Evolutionary conservation across 2,329 filamentous ascomycete genomes (phyloP), one percentile per base, ranked within the genome.

Genomic region (Myriosclerotinia curreyana): DNA sequence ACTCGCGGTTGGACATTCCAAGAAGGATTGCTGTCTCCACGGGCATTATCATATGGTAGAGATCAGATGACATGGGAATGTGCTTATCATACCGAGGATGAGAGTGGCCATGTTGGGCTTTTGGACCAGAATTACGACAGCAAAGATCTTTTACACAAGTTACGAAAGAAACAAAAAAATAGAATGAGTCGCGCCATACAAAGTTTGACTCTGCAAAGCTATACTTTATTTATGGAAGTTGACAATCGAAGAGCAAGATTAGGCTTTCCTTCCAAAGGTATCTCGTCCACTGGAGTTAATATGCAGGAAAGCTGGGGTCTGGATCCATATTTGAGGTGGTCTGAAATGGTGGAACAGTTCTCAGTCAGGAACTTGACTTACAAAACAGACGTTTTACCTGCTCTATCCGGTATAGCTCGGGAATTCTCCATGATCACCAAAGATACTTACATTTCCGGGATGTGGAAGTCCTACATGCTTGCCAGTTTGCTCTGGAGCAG

Each of bases 121-220:
- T 28, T 66, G 44, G 65, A 65, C 38, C 65, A 66, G n/a, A 50
- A 61, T 8, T 66, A 61, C 28, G 65, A 65, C 42, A 65, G 62
- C 46, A 66, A 66, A 48, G 65, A 66, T 54, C 50, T 66, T 9
- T 25, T 66, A 11, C 62, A 66, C 51, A 64, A 60, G 28, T 20
- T 46, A 36, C 54, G 62, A 15, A 66, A 66, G 42, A 65, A 46
- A 36, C 50, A 58, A 49, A 46, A 22, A 1, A 66, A 40, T 5
- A 60, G n/a, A 50, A 36, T 31, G 6, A 50, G 51, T 58, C 51
- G 51, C 25, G 40, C 38, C 12, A 34, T 48, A n/a, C 60, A 65
- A 36, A 48, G 12, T 28, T 49, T 65, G 31, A 44, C 31, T 28
- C 20, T 63, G 14, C 34, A 48, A 4, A 34, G 14, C 9, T 63